Evolutionary conservation across 805 yeast species (phyloP), one percentile per base, ranked within the genome.

Genomic region (Wickerhamiella sergipiensis): DNA sequence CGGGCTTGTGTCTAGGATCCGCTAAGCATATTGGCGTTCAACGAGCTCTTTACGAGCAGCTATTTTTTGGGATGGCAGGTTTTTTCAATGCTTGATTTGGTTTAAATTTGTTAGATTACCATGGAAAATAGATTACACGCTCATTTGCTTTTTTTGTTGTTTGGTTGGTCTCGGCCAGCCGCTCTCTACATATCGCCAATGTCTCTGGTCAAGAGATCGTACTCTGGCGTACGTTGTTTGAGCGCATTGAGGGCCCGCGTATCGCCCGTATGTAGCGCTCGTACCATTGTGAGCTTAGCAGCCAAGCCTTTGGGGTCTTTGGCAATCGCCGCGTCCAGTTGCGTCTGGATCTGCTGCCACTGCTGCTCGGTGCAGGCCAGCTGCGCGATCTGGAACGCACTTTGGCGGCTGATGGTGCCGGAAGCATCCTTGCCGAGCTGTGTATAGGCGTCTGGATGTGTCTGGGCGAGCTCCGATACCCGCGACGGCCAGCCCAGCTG

Each of bases 231-330:
- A 8, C 23, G 19, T 7, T 23, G 33, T 22, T 48, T 51, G 38
- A 43, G 6, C 21, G 24, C n/a, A 8, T 48, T 42, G 24, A 51
- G 42, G 12, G 22, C 38, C n/a, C 45, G 45, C 43, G 46, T 43
- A 26, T 52, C 54, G 43, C 54, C 54, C n/a, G 46, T 38, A 36
- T 49, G 51, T 2, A 48, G 24, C 1, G 54, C 54, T n/a, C 54
- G 29, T 10, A 48, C 50, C 36, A 52, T 46, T 8, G 43, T 31
- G 31, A 49, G 19, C 43, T 52, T 38, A 40, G 39, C 47, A 23
- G 54, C 54, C 7, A 47, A 18, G 17, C 42, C 12, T 3, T 29
- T 29, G 13, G 52, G 45, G 23, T 48, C 39, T n/a, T 46, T 17
- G 13, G 24, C 46, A n/a, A 48, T 42, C 15, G 9, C 31, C 9